These are phyloP conservation scores for Pythium monospermum DNA, from an alignment of 352 stramenopile species.

Conservation along the genomic window DNA sequence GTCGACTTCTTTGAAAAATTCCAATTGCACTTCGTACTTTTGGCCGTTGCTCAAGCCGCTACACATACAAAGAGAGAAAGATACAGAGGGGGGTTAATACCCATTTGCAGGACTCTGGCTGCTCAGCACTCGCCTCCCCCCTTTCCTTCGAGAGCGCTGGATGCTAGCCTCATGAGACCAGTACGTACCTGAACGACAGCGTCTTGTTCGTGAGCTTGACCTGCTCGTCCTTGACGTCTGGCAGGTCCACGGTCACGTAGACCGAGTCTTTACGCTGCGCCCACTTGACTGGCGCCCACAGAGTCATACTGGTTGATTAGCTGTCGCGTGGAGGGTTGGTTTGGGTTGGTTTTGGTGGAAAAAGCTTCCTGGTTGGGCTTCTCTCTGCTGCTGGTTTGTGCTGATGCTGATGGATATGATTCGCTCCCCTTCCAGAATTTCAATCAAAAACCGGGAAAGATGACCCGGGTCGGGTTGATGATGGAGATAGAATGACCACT, in stretches of 20 bases:
- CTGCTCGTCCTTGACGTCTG: constrained; percentile 93
- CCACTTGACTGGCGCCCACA: constrained; percentile 93
- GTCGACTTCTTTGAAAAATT: constrained; percentile 95
- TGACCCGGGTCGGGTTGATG: background rate
- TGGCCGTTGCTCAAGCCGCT: constrained; percentile 89
- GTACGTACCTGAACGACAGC: constrained; percentile 79
- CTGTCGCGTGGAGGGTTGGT: background rate
- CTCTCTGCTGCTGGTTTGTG: background rate
- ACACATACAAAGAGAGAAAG: constrained; percentile 8
- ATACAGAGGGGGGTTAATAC: constrained; percentile 1
- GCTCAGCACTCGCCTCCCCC: too few species aligned
- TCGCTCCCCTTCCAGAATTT: constrained; percentile 28
- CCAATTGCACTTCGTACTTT: constrained; percentile 93
- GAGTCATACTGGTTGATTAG: constrained; percentile 29
- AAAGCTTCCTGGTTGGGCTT: too few species aligned
- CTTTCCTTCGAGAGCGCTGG: too few species aligned
- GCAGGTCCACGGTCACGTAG: constrained; percentile 95
- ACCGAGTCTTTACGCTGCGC: constrained; percentile 95
- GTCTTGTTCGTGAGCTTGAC: constrained; percentile 87
- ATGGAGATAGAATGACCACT: background rate
- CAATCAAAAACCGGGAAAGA: constrained; percentile 6
- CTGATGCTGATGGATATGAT: constrained; percentile 16
- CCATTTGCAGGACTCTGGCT: too few species aligned
- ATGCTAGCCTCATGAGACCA: too few species aligned
- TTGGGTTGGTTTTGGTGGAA: background rate